Conservation (phyloP, 352 stramenopile genomes). For the Pythium aquatile region DNA sequence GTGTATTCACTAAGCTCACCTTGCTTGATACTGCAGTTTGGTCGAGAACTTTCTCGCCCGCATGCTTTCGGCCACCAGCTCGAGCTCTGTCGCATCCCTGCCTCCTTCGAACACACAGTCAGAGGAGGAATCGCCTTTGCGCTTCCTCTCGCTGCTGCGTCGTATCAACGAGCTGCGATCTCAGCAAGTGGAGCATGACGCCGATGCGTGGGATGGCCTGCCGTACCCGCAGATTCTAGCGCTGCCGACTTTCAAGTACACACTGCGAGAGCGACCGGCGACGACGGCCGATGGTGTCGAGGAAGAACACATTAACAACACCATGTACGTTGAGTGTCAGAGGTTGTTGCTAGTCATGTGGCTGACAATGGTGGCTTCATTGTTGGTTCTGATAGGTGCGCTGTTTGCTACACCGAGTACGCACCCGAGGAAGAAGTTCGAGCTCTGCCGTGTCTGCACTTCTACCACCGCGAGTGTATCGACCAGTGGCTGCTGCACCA, state of each 20-base stretch:
- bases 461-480: slow-evolving; percentile 90
- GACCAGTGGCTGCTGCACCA: slow-evolving; percentile 88
- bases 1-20: neutral
- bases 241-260: slow-evolving; percentile 79
- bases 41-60: slow-evolving; percentile 31
- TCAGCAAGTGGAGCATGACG: slow-evolving; percentile 56
- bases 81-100: slow-evolving; percentile 29
- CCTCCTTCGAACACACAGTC: slow-evolving; percentile 23
- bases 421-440: slow-evolving; percentile 73
- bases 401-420: slow-evolving; percentile 86
- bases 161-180: slow-evolving; percentile 85
- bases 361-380: neutral
- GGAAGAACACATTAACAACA: slow-evolving; percentile 60
- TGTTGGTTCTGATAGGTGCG: slow-evolving; percentile 31
- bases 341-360: neutral
- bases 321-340: slow-evolving; percentile 27
- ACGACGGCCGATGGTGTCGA: slow-evolving; percentile 21
- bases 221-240: slow-evolving; percentile 82
- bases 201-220: slow-evolving; percentile 67
- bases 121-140: slow-evolving; percentile 39
- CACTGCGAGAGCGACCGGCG: slow-evolving; percentile 33
- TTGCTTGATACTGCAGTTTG: slow-evolving; percentile 10
- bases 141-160: slow-evolving; percentile 72
- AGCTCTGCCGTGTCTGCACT: slow-evolving; percentile 82
- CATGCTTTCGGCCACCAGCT: slow-evolving; percentile 14